phyloP scores from a whole-genome alignment of 164 flowering plant species.

The Vitis riparia region DNA sequence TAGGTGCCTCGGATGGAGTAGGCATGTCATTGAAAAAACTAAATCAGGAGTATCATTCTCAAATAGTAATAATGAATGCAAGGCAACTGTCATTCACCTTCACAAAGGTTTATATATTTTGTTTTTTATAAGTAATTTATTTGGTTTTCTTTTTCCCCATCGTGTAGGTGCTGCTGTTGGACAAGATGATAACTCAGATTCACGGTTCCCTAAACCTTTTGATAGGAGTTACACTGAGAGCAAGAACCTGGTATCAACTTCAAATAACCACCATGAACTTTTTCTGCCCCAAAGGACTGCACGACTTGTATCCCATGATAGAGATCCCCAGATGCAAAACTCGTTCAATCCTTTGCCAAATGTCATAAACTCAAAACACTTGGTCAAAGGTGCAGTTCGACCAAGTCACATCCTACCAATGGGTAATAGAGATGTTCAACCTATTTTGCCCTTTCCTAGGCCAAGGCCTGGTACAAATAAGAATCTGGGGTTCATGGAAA shows the following conservation, averaged over 20 bases:
- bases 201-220: neutral
- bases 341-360: too few relatives aligned
- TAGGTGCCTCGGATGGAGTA: too few relatives aligned
- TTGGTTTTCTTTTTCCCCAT: neutral
- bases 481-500: neutral
- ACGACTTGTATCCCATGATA: neutral
- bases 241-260: neutral
- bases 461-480: neutral
- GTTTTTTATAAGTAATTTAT: too few relatives aligned
- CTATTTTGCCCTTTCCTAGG: neutral
- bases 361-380: too few relatives aligned
- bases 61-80: too few relatives aligned
- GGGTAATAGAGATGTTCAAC: too few relatives aligned
- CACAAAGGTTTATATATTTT: neutral
- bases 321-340: neutral
- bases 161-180: neutral
- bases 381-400: too few relatives aligned
- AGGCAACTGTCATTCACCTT: neutral
- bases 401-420: too few relatives aligned
- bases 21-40: too few relatives aligned
- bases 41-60: too few relatives aligned
- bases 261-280: neutral
- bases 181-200: neutral
- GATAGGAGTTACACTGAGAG: neutral
- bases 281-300: conserved; percentile 3